phyloP scores from a whole-genome alignment of 345 rosid species.

The Arabidopsis suecica region DNA sequence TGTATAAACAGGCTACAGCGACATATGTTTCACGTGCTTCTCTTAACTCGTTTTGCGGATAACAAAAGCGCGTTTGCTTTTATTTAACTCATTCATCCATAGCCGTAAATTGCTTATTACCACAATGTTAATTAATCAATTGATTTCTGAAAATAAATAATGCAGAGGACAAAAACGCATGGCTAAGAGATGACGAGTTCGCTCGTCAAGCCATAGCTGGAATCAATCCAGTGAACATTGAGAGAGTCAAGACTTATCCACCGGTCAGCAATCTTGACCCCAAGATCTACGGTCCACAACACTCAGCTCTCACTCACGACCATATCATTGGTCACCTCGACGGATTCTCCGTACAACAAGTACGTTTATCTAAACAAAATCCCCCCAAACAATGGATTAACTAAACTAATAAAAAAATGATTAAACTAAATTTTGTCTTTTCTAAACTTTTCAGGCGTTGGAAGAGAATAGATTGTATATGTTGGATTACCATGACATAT shows the following conservation, averaged over 20 bases:
- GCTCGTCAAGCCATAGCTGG: conserved; percentile 93
- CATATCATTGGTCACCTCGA: conserved; percentile 71
- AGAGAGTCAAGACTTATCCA: conserved; percentile 67
- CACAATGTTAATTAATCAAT: not conserved
- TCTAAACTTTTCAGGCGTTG: conserved; percentile 68
- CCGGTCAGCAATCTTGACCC: conserved; percentile 92
- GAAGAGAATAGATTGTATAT: conserved; percentile 75
- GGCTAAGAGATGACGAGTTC: conserved; percentile 97
- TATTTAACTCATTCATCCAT: not conserved
- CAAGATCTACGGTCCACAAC: conserved; percentile 68
- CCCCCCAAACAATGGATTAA: not conserved
- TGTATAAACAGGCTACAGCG: not conserved
- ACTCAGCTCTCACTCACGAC: conserved; percentile 77
- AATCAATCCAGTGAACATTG: conserved; percentile 81
- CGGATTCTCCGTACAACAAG: conserved; percentile 89
- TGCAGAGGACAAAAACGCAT: conserved; percentile 95
- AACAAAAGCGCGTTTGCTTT: conserved; percentile 33
- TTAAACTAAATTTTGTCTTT: not conserved
- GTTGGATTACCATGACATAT: conserved; percentile 79
- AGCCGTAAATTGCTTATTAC: not conserved
- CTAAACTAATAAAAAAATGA: not conserved
- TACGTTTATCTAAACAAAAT: conserved; percentile 33
- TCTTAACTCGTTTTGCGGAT: not conserved
- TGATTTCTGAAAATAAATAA: conserved; percentile 8
- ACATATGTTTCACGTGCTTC: conserved; percentile 39